Base-by-base conservation (phyloP, 441 rosid genomes). In the Sinapis alba region DNA sequence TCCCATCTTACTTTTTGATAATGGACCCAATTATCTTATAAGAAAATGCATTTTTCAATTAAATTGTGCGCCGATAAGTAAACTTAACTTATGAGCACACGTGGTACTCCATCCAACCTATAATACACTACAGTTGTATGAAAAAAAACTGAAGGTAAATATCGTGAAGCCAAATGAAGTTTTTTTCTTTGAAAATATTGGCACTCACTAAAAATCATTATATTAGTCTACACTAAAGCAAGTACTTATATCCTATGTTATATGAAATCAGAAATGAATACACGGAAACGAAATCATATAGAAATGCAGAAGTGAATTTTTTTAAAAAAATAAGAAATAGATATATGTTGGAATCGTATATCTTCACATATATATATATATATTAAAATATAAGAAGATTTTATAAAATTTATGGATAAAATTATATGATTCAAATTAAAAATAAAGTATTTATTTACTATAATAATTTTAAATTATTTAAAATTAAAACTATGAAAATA, bases 1-100 rank as follows among this genome's bases (percentile, higher is more conserved):
- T 77, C 47, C 80, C 80, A 77, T 71, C 54, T 56, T 45, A 65
- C 76, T 56, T 64, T 68, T 63, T 62, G 65, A 28, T 63, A 56
- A 69, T 76, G 71, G 75, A 62, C 74, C 74, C 65, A 63, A 56
- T 62, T 54, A 26, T 69, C 53, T 61, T 61, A 62, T 65, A 20
- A 43, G 28, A 63, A 19, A 69, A 63, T 62, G 16, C 74, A 62
- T 62, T 27, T 68, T 62, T 60, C 70, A 62, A 69, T 75, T 20
- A 69, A 69, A 6, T 1, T 18, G 43, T 76, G 30, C 16, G 65
- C 62, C 74, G 59, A 69, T 70, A 70, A 70, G 60, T 71, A 45
- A 27, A 71, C 30, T 59, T 59, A 58, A 27, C 43, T 57, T 43
- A 64, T 24, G 62, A 45, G 23, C 62, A 56, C 80, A 76, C 71